Conservation (phyloP, 768 basidiomycete genomes). For the Pisolithus orientalis region DNA sequence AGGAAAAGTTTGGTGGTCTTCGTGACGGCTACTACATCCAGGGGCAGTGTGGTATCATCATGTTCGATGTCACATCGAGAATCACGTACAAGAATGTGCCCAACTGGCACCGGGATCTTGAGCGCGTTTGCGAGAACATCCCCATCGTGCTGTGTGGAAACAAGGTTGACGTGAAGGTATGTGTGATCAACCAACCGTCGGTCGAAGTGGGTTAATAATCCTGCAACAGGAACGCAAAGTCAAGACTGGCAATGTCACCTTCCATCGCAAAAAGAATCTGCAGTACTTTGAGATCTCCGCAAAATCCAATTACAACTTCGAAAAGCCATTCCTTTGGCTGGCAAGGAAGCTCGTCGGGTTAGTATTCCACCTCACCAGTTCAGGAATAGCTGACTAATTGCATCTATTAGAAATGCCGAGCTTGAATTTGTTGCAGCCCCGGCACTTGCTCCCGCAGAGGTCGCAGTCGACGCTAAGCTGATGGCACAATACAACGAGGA, state of each 20-base stretch:
- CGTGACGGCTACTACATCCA: constrained; percentile 96
- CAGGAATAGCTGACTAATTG: neutral
- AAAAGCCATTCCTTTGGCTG: constrained; percentile 99
- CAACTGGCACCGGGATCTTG: constrained; percentile 99
- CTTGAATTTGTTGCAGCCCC: constrained; percentile 98
- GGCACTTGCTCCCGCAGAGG: constrained; percentile 91
- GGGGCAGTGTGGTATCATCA: constrained; percentile 99
- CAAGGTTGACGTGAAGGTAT: constrained; percentile 98
- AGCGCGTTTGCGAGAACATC: constrained; percentile 99
- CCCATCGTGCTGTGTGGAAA: constrained; percentile 99
- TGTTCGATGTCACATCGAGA: constrained; percentile 99
- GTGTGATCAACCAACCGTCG: constrained; percentile 15
- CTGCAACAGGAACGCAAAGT: constrained; percentile 90
- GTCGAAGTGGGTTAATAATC: constrained; percentile 5
- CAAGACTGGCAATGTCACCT: constrained; percentile 96
- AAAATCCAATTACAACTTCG: constrained; percentile 99
- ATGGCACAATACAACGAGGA: constrained; percentile 79
- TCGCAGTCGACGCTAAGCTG: constrained; percentile 69
- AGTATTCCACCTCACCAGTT: constrained; percentile 22
- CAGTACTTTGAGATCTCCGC: constrained; percentile 99
- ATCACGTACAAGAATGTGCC: constrained; percentile 99
- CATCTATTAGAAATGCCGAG: constrained; percentile 54
- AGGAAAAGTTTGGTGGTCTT: constrained; percentile 99
- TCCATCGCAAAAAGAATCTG: constrained; percentile 99
- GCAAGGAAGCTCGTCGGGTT: constrained; percentile 96